phyloP scores from a whole-genome alignment of 805 yeast species.

The Kuraishia ogatae region DNA sequence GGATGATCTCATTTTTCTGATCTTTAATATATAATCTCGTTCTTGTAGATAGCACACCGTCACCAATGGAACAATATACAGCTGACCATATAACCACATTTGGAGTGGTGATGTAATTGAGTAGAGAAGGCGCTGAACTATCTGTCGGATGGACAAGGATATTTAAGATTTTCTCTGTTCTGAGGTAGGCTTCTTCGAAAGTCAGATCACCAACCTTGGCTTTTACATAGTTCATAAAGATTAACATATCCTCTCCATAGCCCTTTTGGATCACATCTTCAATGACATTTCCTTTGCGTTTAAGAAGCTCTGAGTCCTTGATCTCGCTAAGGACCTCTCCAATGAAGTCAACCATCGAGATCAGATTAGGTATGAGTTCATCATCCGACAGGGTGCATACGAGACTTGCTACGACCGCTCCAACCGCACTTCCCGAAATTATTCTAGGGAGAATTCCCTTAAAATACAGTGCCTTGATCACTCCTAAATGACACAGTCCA shows the following conservation, averaged over 20 bases:
- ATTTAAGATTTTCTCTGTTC: conserved; percentile 72
- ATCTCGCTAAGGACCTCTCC: conserved; percentile 9
- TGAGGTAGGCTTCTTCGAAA: conserved; percentile 85
- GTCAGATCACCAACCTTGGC: conserved; percentile 75
- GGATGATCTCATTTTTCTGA: conserved; percentile 37
- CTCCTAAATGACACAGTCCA: conserved; percentile 92
- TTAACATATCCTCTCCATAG: conserved; percentile 76
- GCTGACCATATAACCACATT: conserved; percentile 89
- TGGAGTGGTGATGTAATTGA: conserved; percentile 90
- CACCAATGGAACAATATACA: conserved; percentile 74
- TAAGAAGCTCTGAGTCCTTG: conserved; percentile 1
- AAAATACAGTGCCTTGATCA: conserved; percentile 71
- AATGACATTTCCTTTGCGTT: conserved; percentile 58
- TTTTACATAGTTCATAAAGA: conserved; percentile 72
- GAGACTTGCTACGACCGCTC: conserved; percentile 85
- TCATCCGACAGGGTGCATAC: conserved; percentile 67
- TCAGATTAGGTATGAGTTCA: conserved; percentile 42
- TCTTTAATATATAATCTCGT: conserved; percentile 52
- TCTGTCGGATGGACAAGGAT: conserved; percentile 79
- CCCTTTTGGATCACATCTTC: conserved; percentile 74
- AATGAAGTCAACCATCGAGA: conserved; percentile 22
- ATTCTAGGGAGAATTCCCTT: conserved; percentile 75
- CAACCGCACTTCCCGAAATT: conserved; percentile 87
- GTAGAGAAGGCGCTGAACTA: conserved; percentile 56
- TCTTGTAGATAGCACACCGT: conserved; percentile 58